phyloP scores from a whole-genome alignment of 352 stramenopile species.

The Pythium aquatile region DNA sequence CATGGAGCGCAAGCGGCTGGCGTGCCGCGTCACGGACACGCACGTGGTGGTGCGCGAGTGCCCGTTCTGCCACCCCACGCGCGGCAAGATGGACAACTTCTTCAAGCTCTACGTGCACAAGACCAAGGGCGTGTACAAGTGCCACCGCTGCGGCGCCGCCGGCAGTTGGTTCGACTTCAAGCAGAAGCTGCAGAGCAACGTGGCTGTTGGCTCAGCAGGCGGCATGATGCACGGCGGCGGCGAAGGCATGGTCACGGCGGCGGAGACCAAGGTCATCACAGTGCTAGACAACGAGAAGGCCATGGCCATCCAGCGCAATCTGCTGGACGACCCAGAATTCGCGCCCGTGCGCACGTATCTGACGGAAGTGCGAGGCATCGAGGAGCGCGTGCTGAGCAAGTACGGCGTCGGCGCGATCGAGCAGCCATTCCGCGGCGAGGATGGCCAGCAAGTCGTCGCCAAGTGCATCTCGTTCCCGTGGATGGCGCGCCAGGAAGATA shows the following conservation, averaged over 20 bases:
- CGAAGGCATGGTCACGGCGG: not conserved
- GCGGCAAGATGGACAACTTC: slow-evolving; percentile 81
- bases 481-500: slow-evolving; percentile 89
- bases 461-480: slow-evolving; percentile 96
- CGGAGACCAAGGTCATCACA: slow-evolving; percentile 68
- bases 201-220: slow-evolving; percentile 43
- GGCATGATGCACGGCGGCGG: slow-evolving; percentile 37
- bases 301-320: slow-evolving; percentile 81
- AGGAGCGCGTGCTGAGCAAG: slow-evolving; percentile 74
- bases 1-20: slow-evolving; percentile 70
- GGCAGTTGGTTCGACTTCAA: slow-evolving; percentile 92
- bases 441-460: slow-evolving; percentile 46
- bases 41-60: slow-evolving; percentile 84
- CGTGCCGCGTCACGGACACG: slow-evolving; percentile 62
- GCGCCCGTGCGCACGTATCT: slow-evolving; percentile 66
- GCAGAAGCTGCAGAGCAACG: slow-evolving; percentile 65
- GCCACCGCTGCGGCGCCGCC: slow-evolving; percentile 81
- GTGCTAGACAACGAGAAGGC: slow-evolving; percentile 82
- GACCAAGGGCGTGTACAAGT: slow-evolving; percentile 86
- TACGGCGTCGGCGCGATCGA: slow-evolving; percentile 89
- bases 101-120: slow-evolving; percentile 92
- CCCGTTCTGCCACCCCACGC: slow-evolving; percentile 85
- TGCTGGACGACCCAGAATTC: slow-evolving; percentile 68
- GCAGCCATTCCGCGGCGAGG: slow-evolving; percentile 77
- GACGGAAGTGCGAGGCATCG: slow-evolving; percentile 62